phyloP scores from a whole-genome alignment of 2,329 filamentous ascomycete species.

The Mycogone perniciosa region DNA sequence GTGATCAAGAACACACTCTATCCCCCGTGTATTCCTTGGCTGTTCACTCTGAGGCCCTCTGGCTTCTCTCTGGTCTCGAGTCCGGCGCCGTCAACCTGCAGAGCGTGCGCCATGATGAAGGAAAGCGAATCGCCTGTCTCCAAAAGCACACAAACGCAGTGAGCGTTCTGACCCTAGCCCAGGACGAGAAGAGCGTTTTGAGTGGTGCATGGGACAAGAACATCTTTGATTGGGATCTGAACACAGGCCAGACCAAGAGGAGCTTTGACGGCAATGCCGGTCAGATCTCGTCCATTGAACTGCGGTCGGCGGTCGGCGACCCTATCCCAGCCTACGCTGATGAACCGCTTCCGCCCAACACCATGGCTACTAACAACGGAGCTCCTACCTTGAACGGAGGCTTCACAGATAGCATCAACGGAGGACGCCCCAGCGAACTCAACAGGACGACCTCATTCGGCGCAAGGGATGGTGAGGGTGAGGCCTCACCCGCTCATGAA shows the following conservation, averaged over 20 bases:
- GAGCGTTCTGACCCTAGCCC: constrained; percentile 72
- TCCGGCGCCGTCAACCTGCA: constrained; percentile 90
- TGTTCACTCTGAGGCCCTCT: constrained; percentile 81
- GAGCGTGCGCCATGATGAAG: constrained; percentile 89
- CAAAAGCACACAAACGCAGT: constrained; percentile 86
- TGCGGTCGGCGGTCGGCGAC: constrained; percentile 68
- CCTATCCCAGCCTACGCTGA: constrained; percentile 70
- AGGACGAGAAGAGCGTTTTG: constrained; percentile 79
- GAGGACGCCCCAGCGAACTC: constrained; percentile 11
- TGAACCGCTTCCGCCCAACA: constrained; percentile 54
- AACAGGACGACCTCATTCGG: constrained; percentile 21
- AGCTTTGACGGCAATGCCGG: constrained; percentile 70
- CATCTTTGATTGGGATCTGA: constrained; percentile 90
- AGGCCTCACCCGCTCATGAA: constrained; percentile 61
- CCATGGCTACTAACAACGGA: constrained; percentile 69
- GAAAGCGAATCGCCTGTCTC: constrained; percentile 76
- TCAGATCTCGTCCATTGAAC: constrained; percentile 84
- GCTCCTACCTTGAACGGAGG: constrained; percentile 51
- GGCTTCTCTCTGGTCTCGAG: constrained; percentile 85
- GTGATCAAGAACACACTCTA: constrained; percentile 55
- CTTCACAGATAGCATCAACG: constrained; percentile 21
- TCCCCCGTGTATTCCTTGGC: constrained; percentile 93
- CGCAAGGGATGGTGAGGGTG: constrained; percentile 43
- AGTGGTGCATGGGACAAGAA: constrained; percentile 97
- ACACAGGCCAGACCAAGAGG: constrained; percentile 71